phyloP scores from a whole-genome alignment of 108 stramenopile genomes.

The Hondaea fermentalgiana region DNA sequence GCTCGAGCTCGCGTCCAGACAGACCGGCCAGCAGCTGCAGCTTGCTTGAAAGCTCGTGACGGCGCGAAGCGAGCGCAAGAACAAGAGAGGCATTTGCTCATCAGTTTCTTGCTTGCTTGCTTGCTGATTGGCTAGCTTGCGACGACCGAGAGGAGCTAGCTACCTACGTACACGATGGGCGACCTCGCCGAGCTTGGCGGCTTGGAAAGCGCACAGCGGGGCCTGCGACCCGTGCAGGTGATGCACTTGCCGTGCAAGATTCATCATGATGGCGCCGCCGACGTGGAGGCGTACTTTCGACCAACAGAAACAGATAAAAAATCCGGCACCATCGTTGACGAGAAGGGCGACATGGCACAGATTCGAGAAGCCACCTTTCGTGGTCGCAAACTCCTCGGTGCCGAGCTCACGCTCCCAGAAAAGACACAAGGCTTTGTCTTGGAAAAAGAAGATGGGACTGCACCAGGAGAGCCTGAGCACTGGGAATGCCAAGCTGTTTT shows the following conservation, averaged over 20 bases:
- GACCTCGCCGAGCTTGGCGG: too few species aligned
- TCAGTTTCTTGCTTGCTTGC: too few species aligned
- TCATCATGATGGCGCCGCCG: not conserved
- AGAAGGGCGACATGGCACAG: not conserved
- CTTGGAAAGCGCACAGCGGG: too few species aligned
- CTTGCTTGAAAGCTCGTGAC: too few species aligned
- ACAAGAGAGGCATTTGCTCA: too few species aligned
- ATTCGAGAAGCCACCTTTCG: not conserved
- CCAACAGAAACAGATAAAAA: not conserved
- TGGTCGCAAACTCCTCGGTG: not conserved
- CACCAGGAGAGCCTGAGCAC: not conserved
- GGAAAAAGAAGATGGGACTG: not conserved
- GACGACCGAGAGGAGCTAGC: too few species aligned
- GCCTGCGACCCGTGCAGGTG: not conserved
- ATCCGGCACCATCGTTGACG: not conserved
- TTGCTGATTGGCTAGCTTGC: too few species aligned
- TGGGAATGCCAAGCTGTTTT: not conserved
- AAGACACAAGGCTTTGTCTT: not conserved
- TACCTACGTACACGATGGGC: too few species aligned
- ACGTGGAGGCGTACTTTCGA: not conserved
- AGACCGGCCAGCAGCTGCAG: too few species aligned
- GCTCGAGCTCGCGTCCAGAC: too few species aligned
- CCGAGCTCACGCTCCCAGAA: not conserved
- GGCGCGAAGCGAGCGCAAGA: too few species aligned
- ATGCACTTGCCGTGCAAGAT: slow-evolving; percentile 11